phyloP scores from a whole-genome alignment of 768 basidiomycete genomes.

The Suillus lakei region DNA sequence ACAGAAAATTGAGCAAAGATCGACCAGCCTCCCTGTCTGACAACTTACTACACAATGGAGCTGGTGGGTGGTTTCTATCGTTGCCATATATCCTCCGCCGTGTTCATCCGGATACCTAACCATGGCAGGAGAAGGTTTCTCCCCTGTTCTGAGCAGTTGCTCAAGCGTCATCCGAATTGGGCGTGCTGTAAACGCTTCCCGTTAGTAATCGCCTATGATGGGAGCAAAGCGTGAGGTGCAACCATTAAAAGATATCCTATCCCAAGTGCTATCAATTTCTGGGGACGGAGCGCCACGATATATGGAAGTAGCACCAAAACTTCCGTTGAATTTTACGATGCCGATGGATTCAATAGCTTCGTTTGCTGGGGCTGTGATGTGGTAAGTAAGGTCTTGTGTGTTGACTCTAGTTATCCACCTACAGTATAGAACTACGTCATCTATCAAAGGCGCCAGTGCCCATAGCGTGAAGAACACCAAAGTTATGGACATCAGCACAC shows the following conservation, averaged over 20 bases:
- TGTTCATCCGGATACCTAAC: conserved; percentile 14
- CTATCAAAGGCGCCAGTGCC: conserved; percentile 1
- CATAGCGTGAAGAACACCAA: conserved; percentile 13
- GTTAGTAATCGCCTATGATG: not conserved
- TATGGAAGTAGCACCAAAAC: not conserved
- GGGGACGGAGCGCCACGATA: conserved; percentile 10
- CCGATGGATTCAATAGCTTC: conserved; percentile 12
- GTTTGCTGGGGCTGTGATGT: conserved; percentile 13
- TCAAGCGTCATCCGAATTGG: conserved; percentile 15
- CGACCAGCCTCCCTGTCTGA: not conserved
- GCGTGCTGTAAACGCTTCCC: not conserved
- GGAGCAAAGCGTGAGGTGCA: not conserved
- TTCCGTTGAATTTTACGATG: conserved; percentile 11
- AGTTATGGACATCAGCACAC: not conserved
- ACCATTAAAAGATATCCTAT: conserved; percentile 2
- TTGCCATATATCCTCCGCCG: conserved; percentile 19
- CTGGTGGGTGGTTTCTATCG: conserved; percentile 14
- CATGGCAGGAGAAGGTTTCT: conserved; percentile 4
- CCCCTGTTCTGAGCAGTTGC: conserved; percentile 14
- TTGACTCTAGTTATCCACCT: not conserved
- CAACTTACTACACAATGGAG: conserved; percentile 16
- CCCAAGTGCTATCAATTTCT: conserved; percentile 15
- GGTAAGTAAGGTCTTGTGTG: not conserved
- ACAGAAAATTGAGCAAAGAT: not conserved
- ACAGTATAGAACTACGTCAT: not conserved